Base-by-base conservation (phyloP, 1,284 basidiomycete species). In the Cystobasidium slooffiae region DNA sequence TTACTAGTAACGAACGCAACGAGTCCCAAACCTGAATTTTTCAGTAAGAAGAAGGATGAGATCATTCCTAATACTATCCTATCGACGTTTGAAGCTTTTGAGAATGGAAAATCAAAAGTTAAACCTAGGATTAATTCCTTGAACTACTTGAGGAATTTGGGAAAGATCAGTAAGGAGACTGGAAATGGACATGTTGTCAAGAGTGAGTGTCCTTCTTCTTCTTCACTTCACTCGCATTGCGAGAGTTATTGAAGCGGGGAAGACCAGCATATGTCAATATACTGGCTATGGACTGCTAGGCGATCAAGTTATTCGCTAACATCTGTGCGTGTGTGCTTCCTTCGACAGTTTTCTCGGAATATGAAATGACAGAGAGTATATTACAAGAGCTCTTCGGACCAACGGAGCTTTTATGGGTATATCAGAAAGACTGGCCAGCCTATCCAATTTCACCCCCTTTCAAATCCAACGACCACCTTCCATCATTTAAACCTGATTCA, bases 121-220 rank as follows among this genome's bases (percentile, higher is more conserved):
- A 86, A 86, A 66, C 91, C 93, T 0, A 88, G 91, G 72, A 97
- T 98, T 84, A 94, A 94, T 80, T 93, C 91, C 0, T 82, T 98
- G 63, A 89, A 89, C n/a, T 97, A 97, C 83, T 90, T 92, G 74
- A 89, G 90, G 2, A 84, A 83, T 49, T 83, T 91, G 52, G 76
- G 81, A 68, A 80, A 79, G 82, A 67, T 76, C 75, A 67, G 75
- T 77, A 49, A 39, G 77, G 63, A 75, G 76, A 68, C 62, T 56
- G 55, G 76, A 41, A 51, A 52, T 52, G 73, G 31, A 67, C 75
- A 66, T 46, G 68, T 75, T 51, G 64, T 72, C 18, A 74, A 61
- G 76, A 79, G 61, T 75, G 74, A 31, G 78, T 59, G 41, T 24
- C 66, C 75, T 8, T 4, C 44, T 3, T 68, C 75, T 8, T 4